Conservation (phyloP, 2,329 filamentous ascomycete species). For the Nigrospora oryzae region DNA sequence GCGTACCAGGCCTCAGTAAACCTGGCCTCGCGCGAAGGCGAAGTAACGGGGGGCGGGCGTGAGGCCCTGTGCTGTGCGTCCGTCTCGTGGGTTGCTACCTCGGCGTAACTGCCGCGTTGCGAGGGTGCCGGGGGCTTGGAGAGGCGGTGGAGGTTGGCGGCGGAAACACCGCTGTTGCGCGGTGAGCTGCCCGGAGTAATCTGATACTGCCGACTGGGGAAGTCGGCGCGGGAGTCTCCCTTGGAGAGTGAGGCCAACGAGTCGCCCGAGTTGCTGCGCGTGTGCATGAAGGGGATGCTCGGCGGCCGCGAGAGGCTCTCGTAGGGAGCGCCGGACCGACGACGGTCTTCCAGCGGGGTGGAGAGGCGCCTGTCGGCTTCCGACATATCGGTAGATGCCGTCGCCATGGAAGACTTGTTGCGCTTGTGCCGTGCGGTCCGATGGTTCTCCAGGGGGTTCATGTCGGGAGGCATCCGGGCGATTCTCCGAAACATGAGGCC, state of each 20-base stretch:
- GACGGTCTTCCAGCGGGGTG: constrained; percentile 30
- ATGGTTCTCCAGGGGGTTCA: constrained; percentile 88
- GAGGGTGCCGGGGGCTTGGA: constrained; percentile 25
- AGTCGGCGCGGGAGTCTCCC: constrained; percentile 44
- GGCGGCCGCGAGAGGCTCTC: constrained; percentile 38
- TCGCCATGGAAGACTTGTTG: constrained; percentile 53
- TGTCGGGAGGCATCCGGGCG: constrained; percentile 73
- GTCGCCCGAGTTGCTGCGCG: constrained; percentile 54
- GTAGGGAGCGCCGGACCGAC: constrained; percentile 33
- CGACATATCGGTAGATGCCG: constrained; percentile 27
- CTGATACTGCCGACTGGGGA: constrained; percentile 49
- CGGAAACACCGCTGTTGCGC: constrained; percentile 31
- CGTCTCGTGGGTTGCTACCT: constrained; percentile 37
- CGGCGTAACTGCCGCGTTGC: constrained; percentile 38
- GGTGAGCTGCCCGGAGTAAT: constrained; percentile 32
- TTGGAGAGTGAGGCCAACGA: constrained; percentile 38
- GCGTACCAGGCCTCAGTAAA: constrained; percentile 49
- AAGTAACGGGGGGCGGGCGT: constrained; percentile 13
- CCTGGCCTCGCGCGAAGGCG: constrained; percentile 29
- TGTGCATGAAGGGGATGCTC: constrained; percentile 73
- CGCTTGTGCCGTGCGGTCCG: constrained; percentile 78
- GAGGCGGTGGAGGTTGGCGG: constrained; percentile 37
- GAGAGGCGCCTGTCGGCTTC: constrained; percentile 55
- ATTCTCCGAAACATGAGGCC: constrained; percentile 77
- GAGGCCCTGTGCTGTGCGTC: constrained; percentile 9